Base-by-base conservation (phyloP, 192 early-diverging fungal genomes). In the Entomortierella parvispora region DNA sequence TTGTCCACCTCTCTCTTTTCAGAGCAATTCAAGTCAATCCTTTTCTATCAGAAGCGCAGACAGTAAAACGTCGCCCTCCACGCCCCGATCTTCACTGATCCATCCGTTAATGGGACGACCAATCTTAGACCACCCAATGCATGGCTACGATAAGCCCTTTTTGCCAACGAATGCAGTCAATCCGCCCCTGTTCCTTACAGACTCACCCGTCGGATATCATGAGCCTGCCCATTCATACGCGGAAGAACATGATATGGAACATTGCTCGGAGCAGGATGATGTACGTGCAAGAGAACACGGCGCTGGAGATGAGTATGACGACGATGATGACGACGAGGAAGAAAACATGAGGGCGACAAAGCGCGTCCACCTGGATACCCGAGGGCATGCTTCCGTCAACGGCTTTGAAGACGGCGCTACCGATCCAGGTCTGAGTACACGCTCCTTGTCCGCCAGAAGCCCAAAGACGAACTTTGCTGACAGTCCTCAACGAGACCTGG, bases 221-320 rank as follows among this genome's bases (percentile, higher is more conserved):
- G 29, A 62, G 12, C 5, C 37, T 50, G n/a, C n/a, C 12, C 49
- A 33, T 17, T 64, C 50, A 42, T 54, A 68, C 47, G 51, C 46
- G 3, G 72, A 76, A 11, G 72, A 68, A 2, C 72, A 76, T 29
- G 72, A 68, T 40, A 76, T 76, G 72, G 72, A 76, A 53, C 72
- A 76, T 20, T 76, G 72, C 22, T 76, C 72, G 12, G 72, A 76
- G 34, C 72, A 76, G 31, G 72, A 76, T 51, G 72, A 76, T 63
- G 59, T 76, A 40, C 64, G 59, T n/a, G 72, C 66, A 9, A 50
- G 72, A 8, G 72, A 76, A 37, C 52, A 68, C 47, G 72, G 61
- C 1, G 72, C 67, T 14, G 71, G 60, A 15, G 62, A 75, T 10
- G 62, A 75, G 0, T 64, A 76, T 20, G 54, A 64, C 7, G 65